Conservation (phyloP, 2,329 filamentous ascomycete species). For the Tetracladium maxilliforme region DNA sequence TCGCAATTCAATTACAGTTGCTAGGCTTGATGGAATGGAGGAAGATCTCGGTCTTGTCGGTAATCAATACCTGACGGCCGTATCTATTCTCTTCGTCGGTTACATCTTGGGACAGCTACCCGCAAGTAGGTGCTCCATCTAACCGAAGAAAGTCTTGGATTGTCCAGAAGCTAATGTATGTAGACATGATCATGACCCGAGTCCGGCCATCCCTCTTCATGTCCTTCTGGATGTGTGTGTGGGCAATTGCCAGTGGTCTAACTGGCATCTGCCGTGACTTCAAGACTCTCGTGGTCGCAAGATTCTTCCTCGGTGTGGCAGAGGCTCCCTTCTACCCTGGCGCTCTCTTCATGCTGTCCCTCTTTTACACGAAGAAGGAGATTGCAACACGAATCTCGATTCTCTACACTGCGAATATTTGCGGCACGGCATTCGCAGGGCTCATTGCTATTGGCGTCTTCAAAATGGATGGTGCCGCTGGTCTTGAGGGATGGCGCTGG, state of each 20-base stretch:
- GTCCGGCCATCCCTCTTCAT: constrained; percentile 3
- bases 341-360: constrained; percentile 30
- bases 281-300: constrained; percentile 20
- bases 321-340: constrained; percentile 32
- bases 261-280: constrained; percentile 20
- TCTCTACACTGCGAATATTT: constrained; percentile 28
- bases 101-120: too few species aligned
- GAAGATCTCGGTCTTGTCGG: constrained; percentile 21
- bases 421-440: constrained; percentile 23
- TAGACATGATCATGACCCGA: too few species aligned
- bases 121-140: too few species aligned
- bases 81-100: constrained; percentile 15
- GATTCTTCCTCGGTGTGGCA: constrained; percentile 27
- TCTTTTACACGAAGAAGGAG: constrained; percentile 38
- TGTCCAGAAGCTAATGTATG: too few species aligned
- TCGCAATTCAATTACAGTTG: constrained; percentile 16
- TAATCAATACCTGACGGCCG: constrained; percentile 13
- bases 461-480: constrained; percentile 16
- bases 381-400: constrained; percentile 25
- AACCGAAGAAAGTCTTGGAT: too few species aligned
- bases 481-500: constrained; percentile 24
- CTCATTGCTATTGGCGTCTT: constrained; percentile 20
- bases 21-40: constrained; percentile 14
- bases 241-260: constrained; percentile 28
- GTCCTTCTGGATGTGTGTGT: constrained; percentile 12